These are phyloP conservation scores for Schizosaccharomyces cryophilus DNA, from an alignment of 805 yeast genomes.

Conservation along the genomic window DNA sequence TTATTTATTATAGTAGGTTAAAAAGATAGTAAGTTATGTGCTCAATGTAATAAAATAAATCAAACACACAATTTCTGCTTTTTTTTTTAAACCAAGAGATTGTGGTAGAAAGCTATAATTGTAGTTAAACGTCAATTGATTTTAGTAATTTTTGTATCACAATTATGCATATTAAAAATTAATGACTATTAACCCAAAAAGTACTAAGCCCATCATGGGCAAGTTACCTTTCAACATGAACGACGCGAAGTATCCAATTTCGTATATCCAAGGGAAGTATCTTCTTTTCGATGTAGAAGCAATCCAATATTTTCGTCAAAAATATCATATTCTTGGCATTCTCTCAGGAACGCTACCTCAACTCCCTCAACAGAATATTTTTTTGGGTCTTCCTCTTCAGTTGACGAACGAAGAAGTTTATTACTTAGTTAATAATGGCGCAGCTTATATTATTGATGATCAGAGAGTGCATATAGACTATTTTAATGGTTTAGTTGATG, in stretches of 20 bases:
- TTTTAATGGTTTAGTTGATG: conserved; percentile 5
- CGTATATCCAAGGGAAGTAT: conserved; percentile 7
- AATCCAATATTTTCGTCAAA: conserved; percentile 27
- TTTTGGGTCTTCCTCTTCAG: conserved; percentile 60
- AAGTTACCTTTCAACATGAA: background rate
- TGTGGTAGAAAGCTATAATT: too few species aligned
- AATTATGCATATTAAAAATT: too few species aligned
- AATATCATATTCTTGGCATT: conserved; percentile 47
- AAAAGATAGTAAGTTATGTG: too few species aligned
- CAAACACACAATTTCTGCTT: too few species aligned
- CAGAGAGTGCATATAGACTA: conserved; percentile 12
- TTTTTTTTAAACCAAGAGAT: too few species aligned
- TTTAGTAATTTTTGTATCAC: too few species aligned
- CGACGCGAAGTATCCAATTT: conserved; percentile 1
- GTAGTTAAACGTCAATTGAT: too few species aligned
- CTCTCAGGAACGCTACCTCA: conserved; percentile 61
- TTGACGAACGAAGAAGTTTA: conserved; percentile 48
- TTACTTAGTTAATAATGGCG: conserved; percentile 25
- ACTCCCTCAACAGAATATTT: conserved; percentile 85
- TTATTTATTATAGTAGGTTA: background rate
- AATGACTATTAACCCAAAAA: too few species aligned
- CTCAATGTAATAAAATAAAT: too few species aligned
- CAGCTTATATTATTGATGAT: conserved; percentile 21
- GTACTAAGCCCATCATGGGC: background rate
- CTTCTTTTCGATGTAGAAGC: conserved; percentile 12